Percentiles rank a stretch among this genome's conserved stretches.
These are phyloP conservation scores for Leishmania gerbilli DNA, from an alignment of 208 protist species.

Conservation along the genomic window DNA sequence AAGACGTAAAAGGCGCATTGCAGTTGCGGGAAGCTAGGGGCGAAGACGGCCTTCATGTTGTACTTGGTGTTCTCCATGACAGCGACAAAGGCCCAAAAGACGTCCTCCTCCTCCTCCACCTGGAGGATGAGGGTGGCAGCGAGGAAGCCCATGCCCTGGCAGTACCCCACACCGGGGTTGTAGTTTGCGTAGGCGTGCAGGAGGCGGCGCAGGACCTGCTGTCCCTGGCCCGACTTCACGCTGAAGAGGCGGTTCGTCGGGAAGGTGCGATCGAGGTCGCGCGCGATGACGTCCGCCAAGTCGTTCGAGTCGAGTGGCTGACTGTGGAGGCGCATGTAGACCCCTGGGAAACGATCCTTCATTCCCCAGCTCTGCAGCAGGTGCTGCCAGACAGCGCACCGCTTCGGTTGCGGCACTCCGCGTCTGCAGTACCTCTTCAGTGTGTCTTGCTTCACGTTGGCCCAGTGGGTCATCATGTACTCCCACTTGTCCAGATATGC, in stretches of 20 bases:
- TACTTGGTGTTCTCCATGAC: constrained; percentile 82
- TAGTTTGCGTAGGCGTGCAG: constrained; percentile 81
- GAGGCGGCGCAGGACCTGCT: constrained; percentile 68
- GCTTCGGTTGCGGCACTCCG: constrained; percentile 68
- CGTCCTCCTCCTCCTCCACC: constrained; percentile 78
- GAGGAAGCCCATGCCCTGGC: constrained; percentile 93
- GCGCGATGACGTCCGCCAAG: constrained; percentile 69
- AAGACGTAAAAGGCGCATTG: constrained; percentile 72
- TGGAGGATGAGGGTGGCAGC: constrained; percentile 81
- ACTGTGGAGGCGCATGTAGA: constrained; percentile 39
- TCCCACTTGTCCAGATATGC: constrained; percentile 36
- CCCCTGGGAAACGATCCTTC: constrained; percentile 17
- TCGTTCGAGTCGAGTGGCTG: constrained; percentile 29
- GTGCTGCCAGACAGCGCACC: constrained; percentile 64
- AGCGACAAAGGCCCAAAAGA: constrained; percentile 85
- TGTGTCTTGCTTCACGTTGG: constrained; percentile 8
- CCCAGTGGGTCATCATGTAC: constrained; percentile 39
- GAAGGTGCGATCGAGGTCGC: constrained; percentile 88
- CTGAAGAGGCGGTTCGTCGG: constrained; percentile 81
- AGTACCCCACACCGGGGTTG: constrained; percentile 82
- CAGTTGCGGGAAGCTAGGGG: constrained; percentile 77
- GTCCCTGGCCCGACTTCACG: constrained; percentile 33
- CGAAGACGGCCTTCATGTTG: constrained; percentile 62
- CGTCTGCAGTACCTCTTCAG: constrained; percentile 73
- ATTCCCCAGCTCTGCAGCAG: constrained; percentile 50